These are phyloP conservation scores for Nemania sp. DNA, from an alignment of 2,329 filamentous ascomycete species.

Conservation along the genomic window DNA sequence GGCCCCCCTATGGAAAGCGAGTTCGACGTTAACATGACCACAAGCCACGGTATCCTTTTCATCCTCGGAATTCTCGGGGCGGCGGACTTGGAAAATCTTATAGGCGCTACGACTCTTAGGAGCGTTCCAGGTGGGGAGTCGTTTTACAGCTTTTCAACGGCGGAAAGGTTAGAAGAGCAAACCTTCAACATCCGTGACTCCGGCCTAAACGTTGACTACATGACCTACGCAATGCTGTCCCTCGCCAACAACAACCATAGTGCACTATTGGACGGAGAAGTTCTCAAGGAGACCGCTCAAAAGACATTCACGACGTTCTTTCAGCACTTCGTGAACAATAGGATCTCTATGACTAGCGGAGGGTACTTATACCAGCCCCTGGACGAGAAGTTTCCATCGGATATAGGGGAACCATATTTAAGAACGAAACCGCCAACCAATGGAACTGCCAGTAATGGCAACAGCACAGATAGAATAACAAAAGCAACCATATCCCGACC, in stretches of 20 bases:
- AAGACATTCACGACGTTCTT: conserved; percentile 13
- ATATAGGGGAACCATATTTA: background rate
- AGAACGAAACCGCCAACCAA: background rate
- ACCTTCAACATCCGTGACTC: conserved; percentile 18
- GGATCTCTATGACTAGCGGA: conserved; percentile 2
- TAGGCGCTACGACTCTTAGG: conserved; percentile 4
- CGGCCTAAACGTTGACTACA: conserved; percentile 21
- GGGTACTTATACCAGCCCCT: conserved; percentile 10
- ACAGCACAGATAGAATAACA: conserved; percentile 7
- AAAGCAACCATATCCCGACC: background rate
- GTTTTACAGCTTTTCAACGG: background rate
- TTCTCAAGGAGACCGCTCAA: conserved; percentile 1
- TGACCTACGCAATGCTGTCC: conserved; percentile 23
- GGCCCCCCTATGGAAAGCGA: background rate
- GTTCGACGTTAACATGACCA: conserved; percentile 7
- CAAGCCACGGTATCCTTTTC: conserved; percentile 21
- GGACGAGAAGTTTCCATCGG: conserved; percentile 14
- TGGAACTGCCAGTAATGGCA: background rate
- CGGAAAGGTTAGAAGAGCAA: conserved; percentile 9
- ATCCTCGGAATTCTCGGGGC: conserved; percentile 11
- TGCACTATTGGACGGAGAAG: conserved; percentile 5
- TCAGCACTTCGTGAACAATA: conserved; percentile 22
- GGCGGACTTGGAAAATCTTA: conserved; percentile 13
- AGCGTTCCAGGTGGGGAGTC: too few species aligned
- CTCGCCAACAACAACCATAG: conserved; percentile 5